Base-by-base conservation (phyloP, 164 flowering plant species). In the Buxus sempervirens region DNA sequence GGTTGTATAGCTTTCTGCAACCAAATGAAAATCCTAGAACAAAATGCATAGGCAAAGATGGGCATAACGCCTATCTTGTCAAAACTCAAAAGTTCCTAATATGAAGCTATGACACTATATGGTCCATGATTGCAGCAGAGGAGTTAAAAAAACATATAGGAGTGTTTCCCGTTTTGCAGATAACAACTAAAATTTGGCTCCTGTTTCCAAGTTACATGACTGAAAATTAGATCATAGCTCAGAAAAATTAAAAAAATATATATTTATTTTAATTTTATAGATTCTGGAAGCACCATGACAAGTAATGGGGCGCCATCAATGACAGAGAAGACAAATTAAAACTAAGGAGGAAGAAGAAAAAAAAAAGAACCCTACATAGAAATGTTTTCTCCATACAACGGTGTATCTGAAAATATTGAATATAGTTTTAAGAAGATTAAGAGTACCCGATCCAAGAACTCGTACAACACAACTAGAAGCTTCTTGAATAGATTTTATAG, bases 401-500 rank as follows among this genome's bases (percentile, higher is more conserved):
- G 22, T 41, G 23, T 48, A 64, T 22, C 62, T 56, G 62, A 7
- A 36, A 54, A 9, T 8, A n/a, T 32, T 12, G 9, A 21, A 61
- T n/a, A 21, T 20, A 61, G 21, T 36, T n/a, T n/a, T n/a, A 41
- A 63, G 9, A 4, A 49, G 0, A 24, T 26, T 24, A 15, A 41
- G 54, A 72, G 19, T 41, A 94, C 97, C 97, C 84, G 89, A 45
- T 63, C 93, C 94, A 74, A 92, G 90, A 76, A 95, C 97, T 68
- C 96, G 87, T 71, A 92, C 89, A 41, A 86, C 70, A 63, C 91
- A 89, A 71, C 74, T 82, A 36, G 99, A 84, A 55, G 80, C 82
- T 71, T 95, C 99, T 82, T 95, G 99, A 70, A 95, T 90, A 27
- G 96, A 84, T 82, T 95, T 95, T 42, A 95, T 90, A 2, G 95